Base-by-base conservation (phyloP, 495 filamentous ascomycete species). In the Penicillium paradoxum region DNA sequence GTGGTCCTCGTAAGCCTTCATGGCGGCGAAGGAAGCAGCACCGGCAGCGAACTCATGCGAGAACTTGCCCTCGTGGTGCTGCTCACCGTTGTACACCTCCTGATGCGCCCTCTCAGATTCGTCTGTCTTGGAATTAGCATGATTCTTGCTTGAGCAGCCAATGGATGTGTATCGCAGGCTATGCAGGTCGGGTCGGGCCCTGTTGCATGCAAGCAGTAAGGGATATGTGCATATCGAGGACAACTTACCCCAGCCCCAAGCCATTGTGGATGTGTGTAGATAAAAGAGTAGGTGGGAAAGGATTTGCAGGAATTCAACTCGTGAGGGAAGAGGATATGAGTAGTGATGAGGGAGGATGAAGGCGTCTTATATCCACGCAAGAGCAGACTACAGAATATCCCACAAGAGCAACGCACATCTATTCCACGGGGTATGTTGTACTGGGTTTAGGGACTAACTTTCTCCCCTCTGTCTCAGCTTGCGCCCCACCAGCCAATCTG, bases 1-100 rank as follows among this genome's bases (percentile, higher is more conserved):
- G 51, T 83, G 73, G 67, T 90, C 83, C 70, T 91, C 88, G 66
- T 83, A 91, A 14, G 82, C 71, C 77, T 90, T 89, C 79, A 93
- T 85, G 52, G 80, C 88, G 56, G 82, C 87, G 62, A 91, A 91
- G 53, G 87, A 83, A 43, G 87, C 88, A 41, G 81, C 89, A 43
- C 87, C 87, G 61, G 84, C 86, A 47, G 90, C 62, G 33, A 88
- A 64, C 71, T 91, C 87, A 69, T 91, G 88, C 56, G 79, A 80
- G 64, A 89, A 70, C 64, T 82, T 78, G 63, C 78, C 74, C 68
- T 89, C 62, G 74, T 87, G 49, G 21, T 51, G 77, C 44, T 72
- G 49, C 47, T 71, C 36, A 25, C 64, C 58, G 34, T 73, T 67
- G 71, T 89, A 84, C 63, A 88, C 73, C 62, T 84, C 53, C 52